These are phyloP conservation scores for Oidium heveae DNA, from an alignment of 2,329 filamentous ascomycete species.

Conservation along the genomic window DNA sequence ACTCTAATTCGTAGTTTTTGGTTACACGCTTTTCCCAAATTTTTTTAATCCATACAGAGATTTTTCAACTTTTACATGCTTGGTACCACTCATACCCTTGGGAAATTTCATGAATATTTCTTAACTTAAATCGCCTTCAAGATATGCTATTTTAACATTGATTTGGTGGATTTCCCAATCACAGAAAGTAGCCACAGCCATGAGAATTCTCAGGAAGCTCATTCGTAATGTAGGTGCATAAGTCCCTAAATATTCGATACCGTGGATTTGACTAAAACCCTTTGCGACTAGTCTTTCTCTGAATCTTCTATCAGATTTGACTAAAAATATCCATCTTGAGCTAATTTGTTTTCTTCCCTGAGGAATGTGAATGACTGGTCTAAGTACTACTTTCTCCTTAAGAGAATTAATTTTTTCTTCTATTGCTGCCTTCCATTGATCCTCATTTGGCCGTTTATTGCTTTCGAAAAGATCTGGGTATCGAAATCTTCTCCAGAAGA, in stretches of 20 bases:
- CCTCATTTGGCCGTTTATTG: neutral
- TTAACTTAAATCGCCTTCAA: neutral
- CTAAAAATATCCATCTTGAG: neutral
- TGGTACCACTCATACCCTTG: neutral
- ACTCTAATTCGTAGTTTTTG: no score
- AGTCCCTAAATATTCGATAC: neutral
- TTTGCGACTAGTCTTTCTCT: neutral
- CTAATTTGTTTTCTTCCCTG: neutral
- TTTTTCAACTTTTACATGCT: neutral
- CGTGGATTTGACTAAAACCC: neutral
- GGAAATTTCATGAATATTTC: neutral
- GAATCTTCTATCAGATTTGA: neutral
- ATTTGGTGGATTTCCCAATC: neutral
- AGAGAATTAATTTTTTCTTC: neutral
- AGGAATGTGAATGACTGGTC: neutral
- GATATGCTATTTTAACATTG: neutral
- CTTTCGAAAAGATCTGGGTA: neutral
- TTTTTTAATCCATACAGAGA: neutral
- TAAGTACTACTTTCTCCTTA: neutral
- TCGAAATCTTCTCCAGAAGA: neutral
- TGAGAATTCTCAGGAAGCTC: neutral
- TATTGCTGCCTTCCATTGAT: neutral
- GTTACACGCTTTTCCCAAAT: neutral
- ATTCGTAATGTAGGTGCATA: neutral
- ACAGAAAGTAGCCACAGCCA: neutral